Evolutionary conservation across 306 rosid genomes (phyloP).

Genomic region (Rosa rugosa): DNA sequence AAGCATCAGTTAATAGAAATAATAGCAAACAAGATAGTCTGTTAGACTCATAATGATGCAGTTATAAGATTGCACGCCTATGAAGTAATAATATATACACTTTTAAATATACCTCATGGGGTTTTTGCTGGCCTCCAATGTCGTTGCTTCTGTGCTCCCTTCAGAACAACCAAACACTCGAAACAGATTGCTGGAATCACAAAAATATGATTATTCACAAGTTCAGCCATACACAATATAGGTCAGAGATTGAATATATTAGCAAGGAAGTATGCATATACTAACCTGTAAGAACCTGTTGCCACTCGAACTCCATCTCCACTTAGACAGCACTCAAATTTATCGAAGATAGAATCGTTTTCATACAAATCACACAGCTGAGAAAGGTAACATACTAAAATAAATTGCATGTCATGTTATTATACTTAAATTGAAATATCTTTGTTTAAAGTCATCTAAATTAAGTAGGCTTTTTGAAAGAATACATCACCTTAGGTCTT

Average conservation of each 20-base stretch:
- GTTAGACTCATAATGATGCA: not conserved
- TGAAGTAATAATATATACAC: not conserved
- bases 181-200: slow-evolving; percentile 79
- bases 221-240: not conserved
- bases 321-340: slow-evolving; percentile 96
- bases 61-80: not conserved
- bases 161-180: slow-evolving; percentile 89
- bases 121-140: slow-evolving; percentile 97
- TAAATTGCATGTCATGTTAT: not conserved
- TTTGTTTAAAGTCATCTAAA: slow-evolving; percentile 5
- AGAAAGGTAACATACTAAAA: slow-evolving; percentile 24
- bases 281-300: slow-evolving; percentile 97
- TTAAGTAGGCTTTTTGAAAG: slow-evolving; percentile 6
- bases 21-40: not conserved
- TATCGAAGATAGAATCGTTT: slow-evolving; percentile 92
- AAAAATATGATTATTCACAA: slow-evolving; percentile 17
- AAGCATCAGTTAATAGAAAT: not conserved
- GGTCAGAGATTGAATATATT: not conserved
- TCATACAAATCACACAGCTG: slow-evolving; percentile 96
- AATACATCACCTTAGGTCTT: slow-evolving; percentile 78
- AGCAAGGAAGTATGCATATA: not conserved
- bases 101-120: slow-evolving; percentile 78
- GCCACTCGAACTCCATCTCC: slow-evolving; percentile 87
- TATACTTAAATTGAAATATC: not conserved
- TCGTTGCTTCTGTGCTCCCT: slow-evolving; percentile 78